Percentiles rank a stretch among this genome's conserved stretches.
These are phyloP conservation scores for Hyaloscypha variabilis DNA, from an alignment of 495 filamentous ascomycete species.

Conservation along the genomic window DNA sequence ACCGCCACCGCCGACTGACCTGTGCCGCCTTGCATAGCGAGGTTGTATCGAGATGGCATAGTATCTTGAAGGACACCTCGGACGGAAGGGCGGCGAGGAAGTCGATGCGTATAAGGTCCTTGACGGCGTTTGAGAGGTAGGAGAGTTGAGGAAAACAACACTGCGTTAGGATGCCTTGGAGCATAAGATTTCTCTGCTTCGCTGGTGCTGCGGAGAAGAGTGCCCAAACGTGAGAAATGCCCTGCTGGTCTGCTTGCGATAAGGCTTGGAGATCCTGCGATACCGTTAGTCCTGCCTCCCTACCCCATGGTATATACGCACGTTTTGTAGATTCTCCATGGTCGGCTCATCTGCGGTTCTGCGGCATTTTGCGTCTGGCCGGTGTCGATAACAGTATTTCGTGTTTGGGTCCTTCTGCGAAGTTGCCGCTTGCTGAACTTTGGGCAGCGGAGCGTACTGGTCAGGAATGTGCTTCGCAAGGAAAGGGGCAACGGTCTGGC, in stretches of 20 bases:
- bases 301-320: conserved; percentile 42
- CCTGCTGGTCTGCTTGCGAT: conserved; percentile 83
- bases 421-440: conserved; percentile 27
- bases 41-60: conserved; percentile 89
- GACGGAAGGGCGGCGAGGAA: conserved; percentile 86
- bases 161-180: conserved; percentile 91
- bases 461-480: conserved; percentile 83
- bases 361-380: conserved; percentile 91
- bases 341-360: conserved; percentile 91
- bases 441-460: conserved; percentile 70
- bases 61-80: conserved; percentile 90
- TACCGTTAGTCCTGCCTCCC: conserved; percentile 7
- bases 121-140: conserved; percentile 81
- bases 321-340: conserved; percentile 90
- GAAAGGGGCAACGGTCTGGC: conserved; percentile 73
- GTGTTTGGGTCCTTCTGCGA: conserved; percentile 67
- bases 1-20: conserved; percentile 86
- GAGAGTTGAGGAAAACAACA: conserved; percentile 98
- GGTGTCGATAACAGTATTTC: conserved; percentile 94
- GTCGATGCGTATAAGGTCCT: conserved; percentile 94
- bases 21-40: conserved; percentile 98
- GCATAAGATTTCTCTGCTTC: conserved; percentile 92
- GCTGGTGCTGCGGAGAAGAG: conserved; percentile 93
- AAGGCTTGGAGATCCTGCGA: conserved; percentile 77
- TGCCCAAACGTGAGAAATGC: conserved; percentile 95